Base-by-base conservation (phyloP, 352 stramenopile genomes). In the Albugo candida region DNA sequence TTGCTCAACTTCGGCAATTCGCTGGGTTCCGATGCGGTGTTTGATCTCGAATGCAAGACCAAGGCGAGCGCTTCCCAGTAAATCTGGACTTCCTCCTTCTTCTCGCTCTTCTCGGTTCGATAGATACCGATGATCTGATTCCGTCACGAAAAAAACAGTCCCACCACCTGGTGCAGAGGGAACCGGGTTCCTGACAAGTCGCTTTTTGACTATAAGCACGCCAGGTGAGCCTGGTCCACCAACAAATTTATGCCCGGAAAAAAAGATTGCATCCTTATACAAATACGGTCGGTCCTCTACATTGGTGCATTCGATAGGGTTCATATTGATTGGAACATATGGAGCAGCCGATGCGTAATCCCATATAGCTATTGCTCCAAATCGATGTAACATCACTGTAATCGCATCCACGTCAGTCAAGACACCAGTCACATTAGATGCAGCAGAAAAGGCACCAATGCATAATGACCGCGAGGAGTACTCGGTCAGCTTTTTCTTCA, bases 241-340 rank as follows among this genome's bases (percentile, higher is more conserved):
- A 13, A 96, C 52, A 44, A 98, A 92, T 64, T 98, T 98, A 73
- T 99, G 95, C 1, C 85, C 82, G 2, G 75, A 97, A 48, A 98
- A 83, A 60, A 97, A 96, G 17, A 97, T 70, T 0, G 92, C 94
- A 64, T 98, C 93, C 54, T 96, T 96, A 47, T 81, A 69, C 1
- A 61, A 55, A 36, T 56, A 64, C 41, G 61, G 56, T 0, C 59
- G 56, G 41, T 53, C 43, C 11, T 54, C 41, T 12, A 56, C 71
- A 11, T 53, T 41, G 13, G 41, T 24, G 8, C 24, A 31, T 16
- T 72, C 48, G 31, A 68, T 64, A 6, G 92, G 88, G 72, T 99
- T 98, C 91, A 99, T 97, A 63, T 97, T 65, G 13, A 97, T 89
- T 4, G 64, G 52, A 2, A 94, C 56, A 60, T 99, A 97, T 11